Conservation (phyloP, 345 rosid genomes). For the Sonneratia alba region DNA sequence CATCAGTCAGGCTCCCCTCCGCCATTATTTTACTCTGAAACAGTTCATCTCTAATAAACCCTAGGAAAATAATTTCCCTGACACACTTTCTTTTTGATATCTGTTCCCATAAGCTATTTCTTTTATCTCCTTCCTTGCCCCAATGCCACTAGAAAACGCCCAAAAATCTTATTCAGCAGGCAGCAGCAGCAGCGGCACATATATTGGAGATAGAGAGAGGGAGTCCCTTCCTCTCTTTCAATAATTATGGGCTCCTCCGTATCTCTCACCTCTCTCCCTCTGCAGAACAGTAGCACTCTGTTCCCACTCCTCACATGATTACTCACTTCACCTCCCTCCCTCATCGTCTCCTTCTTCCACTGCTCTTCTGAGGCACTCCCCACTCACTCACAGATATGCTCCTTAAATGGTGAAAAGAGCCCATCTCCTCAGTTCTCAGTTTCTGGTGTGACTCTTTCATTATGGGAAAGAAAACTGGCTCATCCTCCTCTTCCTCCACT, state of each 20-base stretch:
- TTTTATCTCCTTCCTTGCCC: neutral
- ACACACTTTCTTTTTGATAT: neutral
- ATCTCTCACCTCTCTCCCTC: neutral
- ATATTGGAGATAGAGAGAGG: conserved; percentile 7
- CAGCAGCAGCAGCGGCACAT: neutral
- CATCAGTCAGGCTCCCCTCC: neutral
- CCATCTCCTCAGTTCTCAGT: neutral
- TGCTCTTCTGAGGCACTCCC: neutral
- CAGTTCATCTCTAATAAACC: neutral
- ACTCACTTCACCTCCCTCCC: neutral
- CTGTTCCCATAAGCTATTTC: neutral
- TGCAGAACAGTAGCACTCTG: neutral
- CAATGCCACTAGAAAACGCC: conserved; percentile 5
- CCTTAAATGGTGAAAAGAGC: conserved; percentile 4
- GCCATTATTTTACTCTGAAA: neutral
- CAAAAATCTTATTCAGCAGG: neutral
- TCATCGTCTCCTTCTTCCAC: neutral
- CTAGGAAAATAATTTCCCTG: neutral
- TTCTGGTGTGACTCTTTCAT: neutral
- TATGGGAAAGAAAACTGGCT: conserved; percentile 64
- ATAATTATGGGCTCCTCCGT: neutral
- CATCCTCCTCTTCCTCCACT: conserved; percentile 25
- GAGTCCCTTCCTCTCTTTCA: conserved; percentile 8
- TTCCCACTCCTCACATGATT: neutral
- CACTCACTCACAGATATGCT: neutral